These are phyloP conservation scores for Eucalyptus globulus DNA, from an alignment of 345 rosid species.

Conservation along the genomic window DNA sequence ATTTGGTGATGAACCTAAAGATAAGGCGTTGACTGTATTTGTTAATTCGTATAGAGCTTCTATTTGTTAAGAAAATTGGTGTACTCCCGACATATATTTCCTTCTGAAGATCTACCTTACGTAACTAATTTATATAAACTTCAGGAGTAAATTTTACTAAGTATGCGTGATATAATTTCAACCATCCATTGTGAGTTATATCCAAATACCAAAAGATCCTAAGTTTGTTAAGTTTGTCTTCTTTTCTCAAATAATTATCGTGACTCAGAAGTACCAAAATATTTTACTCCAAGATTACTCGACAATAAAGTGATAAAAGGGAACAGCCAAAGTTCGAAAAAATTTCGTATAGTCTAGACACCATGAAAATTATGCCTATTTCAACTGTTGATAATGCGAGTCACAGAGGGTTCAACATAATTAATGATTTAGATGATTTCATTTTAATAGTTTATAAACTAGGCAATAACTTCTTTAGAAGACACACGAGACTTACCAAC, in stretches of 20 bases:
- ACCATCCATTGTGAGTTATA: not conserved
- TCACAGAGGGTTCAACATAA: accelerated
- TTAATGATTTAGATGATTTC: not conserved
- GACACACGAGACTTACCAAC: conserved; percentile 34
- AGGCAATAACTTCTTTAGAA: not conserved
- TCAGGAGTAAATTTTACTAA: not conserved
- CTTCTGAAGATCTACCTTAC: not conserved
- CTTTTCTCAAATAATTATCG: not conserved
- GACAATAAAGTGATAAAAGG: not conserved
- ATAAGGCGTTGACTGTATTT: not conserved
- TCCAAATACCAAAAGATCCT: not conserved
- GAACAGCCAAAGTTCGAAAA: not conserved
- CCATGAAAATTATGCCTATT: not conserved
- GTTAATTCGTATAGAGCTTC: not conserved
- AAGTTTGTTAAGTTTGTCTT: not conserved
- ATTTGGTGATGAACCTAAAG: not conserved
- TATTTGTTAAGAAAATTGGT: not conserved
- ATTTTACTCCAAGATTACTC: not conserved
- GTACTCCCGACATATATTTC: not conserved
- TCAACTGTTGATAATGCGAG: not conserved
- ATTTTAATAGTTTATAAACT: not conserved
- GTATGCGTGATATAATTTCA: not conserved
- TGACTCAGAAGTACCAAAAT: not conserved
- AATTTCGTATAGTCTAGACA: not conserved
- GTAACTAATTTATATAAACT: not conserved